Evolutionary conservation across 2,329 filamentous ascomycete genomes (phyloP).

Genomic region (Nannizzia gypsea): DNA sequence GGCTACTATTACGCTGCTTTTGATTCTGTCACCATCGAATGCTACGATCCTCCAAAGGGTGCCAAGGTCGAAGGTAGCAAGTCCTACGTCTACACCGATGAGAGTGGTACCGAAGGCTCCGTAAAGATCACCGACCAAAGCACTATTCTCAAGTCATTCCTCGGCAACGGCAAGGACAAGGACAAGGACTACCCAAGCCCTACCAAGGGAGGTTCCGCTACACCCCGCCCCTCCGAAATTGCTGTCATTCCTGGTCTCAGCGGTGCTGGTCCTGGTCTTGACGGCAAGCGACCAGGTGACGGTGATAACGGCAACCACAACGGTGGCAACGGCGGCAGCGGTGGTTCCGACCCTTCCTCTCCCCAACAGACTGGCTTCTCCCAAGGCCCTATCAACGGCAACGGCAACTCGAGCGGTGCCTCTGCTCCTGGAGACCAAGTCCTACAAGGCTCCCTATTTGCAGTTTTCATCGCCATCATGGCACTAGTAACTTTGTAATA

Average conservation of each 20-base stretch:
- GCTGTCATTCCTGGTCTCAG: slow-evolving; percentile 23
- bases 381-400: slow-evolving; percentile 16
- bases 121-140: slow-evolving; percentile 62
- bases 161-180: slow-evolving; percentile 71
- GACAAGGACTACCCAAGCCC: slow-evolving; percentile 35
- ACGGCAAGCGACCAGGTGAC: slow-evolving; percentile 15
- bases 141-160: slow-evolving; percentile 66
- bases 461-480: slow-evolving; percentile 36
- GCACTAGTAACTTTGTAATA: slow-evolving; percentile 35
- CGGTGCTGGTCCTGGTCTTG: slow-evolving; percentile 25
- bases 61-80: slow-evolving; percentile 46
- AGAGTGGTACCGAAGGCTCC: slow-evolving; percentile 59
- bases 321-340: slow-evolving; percentile 15
- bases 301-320: slow-evolving; percentile 14
- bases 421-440: slow-evolving; percentile 29
- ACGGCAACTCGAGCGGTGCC: slow-evolving; percentile 20
- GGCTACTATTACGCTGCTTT: slow-evolving; percentile 85
- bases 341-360: slow-evolving; percentile 9
- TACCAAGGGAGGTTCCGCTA: slow-evolving; percentile 15
- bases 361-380: slow-evolving; percentile 21
- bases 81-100: slow-evolving; percentile 64
- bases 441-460: slow-evolving; percentile 36
- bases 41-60: slow-evolving; percentile 71
- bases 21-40: slow-evolving; percentile 65
- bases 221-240: slow-evolving; percentile 21